These are phyloP conservation scores for Kondoa subrosea DNA, from an alignment of 768 basidiomycete species.

Conservation along the genomic window DNA sequence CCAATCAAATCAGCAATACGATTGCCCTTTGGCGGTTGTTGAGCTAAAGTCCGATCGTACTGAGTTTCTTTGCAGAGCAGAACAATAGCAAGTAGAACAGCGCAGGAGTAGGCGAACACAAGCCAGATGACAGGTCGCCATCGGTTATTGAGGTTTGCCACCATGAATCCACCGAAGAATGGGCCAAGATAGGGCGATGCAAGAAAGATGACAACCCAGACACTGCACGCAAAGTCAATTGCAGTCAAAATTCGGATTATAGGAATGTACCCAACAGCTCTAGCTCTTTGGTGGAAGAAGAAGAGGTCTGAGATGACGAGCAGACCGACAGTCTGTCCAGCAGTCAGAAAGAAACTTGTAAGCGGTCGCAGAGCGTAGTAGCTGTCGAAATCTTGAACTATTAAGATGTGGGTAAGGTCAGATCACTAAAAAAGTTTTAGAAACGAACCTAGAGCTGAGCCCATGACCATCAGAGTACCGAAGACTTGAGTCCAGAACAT, in stretches of 20 bases:
- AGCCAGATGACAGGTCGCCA: slow-evolving; percentile 23
- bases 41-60: slow-evolving; percentile 19
- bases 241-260: no score
- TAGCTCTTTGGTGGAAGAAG: slow-evolving; percentile 22
- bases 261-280: no score
- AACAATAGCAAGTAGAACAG: slow-evolving; percentile 17
- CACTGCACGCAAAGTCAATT: no score
- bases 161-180: slow-evolving; percentile 18
- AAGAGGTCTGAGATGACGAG: slow-evolving; percentile 15
- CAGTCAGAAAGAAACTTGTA: slow-evolving; percentile 22
- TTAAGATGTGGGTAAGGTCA: no score
- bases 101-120: slow-evolving; percentile 19
- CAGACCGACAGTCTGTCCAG: slow-evolving; percentile 18
- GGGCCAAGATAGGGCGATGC: background rate
- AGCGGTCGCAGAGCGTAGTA: slow-evolving; percentile 23
- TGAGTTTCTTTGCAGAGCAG: slow-evolving; percentile 20
- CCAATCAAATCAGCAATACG: slow-evolving; percentile 20
- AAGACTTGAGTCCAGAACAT: slow-evolving; percentile 24
- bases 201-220: background rate
- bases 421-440: no score
- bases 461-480: slow-evolving; percentile 22
- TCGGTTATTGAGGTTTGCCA: slow-evolving; percentile 11
- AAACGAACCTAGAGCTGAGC: no score
- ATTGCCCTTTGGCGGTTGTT: slow-evolving; percentile 17
- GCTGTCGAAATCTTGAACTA: slow-evolving; percentile 9